Evolutionary conservation across 1,284 basidiomycete genomes (phyloP), one percentile per base, ranked within the genome.

Genomic region (Amylostereum areolatum): DNA sequence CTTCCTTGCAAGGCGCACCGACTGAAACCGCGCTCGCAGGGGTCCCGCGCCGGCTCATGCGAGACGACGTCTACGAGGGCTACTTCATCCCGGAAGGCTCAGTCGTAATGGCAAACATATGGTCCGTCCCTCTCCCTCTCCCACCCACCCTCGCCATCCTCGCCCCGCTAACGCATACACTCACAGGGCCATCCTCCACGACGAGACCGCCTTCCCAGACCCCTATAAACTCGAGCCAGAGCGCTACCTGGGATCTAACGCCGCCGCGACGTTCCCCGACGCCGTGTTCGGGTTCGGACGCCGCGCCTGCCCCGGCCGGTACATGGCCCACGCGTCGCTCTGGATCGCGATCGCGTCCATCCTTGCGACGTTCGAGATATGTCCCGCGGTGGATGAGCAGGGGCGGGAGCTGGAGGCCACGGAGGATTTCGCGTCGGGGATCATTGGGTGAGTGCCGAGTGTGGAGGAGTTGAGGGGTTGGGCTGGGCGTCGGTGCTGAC

Each of bases 391-490:
- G 25, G 50, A 56, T 31, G 49, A 39, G 41, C 46, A 44, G 9
- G 57, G 57, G 4, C 48, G 52, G n/a, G 27, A 39, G 29, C 37
- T 43, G 5, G 39, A 49, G n/a, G 50, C 51, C 18, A 46, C 34
- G n/a, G 32, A 43, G 7, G 51, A 53, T 11, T 56, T 51, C 45
- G 37, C 51, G 12, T 27, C 47, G 11, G 54, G 52, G 2, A 51
- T 59, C 3, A 50, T 61, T 11, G 52, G 53, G 59, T 59, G 28
- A 24, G 52, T 18, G 18, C 18, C 18, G 18, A 18, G 18, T 18
- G 18, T 18, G 18, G 18, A 18, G 18, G 18, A 18, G 18, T 18
- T 18, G 18, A 18, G 18, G 18, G 18, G 18, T 18, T 18, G 18
- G 18, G 18, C 18, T 18, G 18, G 18, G 18, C 18, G 18, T 18